Evolutionary conservation across 1,284 basidiomycete species (phyloP).

Genomic region (Rhodotorula sp.): DNA sequence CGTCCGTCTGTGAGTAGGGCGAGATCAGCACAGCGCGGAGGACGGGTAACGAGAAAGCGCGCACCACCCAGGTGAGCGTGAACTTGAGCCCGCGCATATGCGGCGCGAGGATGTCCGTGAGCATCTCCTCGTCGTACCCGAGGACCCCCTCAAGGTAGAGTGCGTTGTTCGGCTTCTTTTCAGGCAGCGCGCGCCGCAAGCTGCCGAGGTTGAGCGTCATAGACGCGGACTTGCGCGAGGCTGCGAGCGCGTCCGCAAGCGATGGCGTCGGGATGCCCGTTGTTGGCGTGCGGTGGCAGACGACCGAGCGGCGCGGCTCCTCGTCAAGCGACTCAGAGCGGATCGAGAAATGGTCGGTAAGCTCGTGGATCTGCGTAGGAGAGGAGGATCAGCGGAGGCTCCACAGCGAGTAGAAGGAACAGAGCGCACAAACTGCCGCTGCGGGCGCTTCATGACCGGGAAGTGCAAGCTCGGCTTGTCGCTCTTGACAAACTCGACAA

Average conservation of each 20-base stretch:
- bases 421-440: slow-evolving; percentile 42
- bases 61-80: slow-evolving; percentile 27
- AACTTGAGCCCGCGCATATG: slow-evolving; percentile 33
- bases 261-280: slow-evolving; percentile 38
- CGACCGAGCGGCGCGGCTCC: slow-evolving; percentile 44
- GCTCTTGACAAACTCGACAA: slow-evolving; percentile 36
- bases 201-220: slow-evolving; percentile 25
- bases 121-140: slow-evolving; percentile 42
- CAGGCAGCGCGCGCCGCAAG: slow-evolving; percentile 25
- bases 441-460: slow-evolving; percentile 44
- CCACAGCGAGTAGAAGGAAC: neutral
- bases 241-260: slow-evolving; percentile 42
- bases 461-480: slow-evolving; percentile 42
- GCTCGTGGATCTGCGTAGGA: slow-evolving; percentile 35
- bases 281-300: slow-evolving; percentile 41
- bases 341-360: slow-evolving; percentile 43
- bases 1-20: slow-evolving; percentile 26
- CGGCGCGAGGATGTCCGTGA: slow-evolving; percentile 39
- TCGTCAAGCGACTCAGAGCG: slow-evolving; percentile 45
- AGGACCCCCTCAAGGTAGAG: slow-evolving; percentile 45
- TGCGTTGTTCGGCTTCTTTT: slow-evolving; percentile 35
- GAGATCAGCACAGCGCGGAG: neutral
- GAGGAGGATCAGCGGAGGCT: neutral
- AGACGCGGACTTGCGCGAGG: slow-evolving; percentile 27
- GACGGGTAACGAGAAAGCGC: neutral